A percentile compares a stretch with the other conserved stretches of the same genome.
These are phyloP conservation scores for Colletotrichum viniferum DNA, from an alignment of 2,329 filamentous ascomycete species.

Conservation along the genomic window DNA sequence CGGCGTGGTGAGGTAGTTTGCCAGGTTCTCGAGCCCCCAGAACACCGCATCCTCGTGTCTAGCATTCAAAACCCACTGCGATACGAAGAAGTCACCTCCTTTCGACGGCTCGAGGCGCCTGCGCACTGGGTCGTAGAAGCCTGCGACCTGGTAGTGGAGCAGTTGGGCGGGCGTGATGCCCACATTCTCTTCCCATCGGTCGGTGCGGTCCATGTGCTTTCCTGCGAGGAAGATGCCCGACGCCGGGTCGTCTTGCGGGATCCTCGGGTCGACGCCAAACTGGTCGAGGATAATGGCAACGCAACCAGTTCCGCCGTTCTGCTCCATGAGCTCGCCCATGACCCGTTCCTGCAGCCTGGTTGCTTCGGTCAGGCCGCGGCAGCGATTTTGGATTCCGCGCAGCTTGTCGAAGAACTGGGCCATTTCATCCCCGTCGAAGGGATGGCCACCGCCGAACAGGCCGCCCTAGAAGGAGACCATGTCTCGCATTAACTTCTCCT, in stretches of 20 bases:
- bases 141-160: neutral
- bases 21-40: slow-evolving; percentile 29
- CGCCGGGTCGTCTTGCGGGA: neutral
- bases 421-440: slow-evolving; percentile 38
- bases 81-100: neutral
- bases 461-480: neutral
- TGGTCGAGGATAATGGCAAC: slow-evolving; percentile 34
- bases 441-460: slow-evolving; percentile 1
- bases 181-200: neutral
- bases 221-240: slow-evolving; percentile 30
- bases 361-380: slow-evolving; percentile 27
- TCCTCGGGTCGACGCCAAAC: slow-evolving; percentile 20
- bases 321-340: slow-evolving; percentile 33
- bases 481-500: too few relatives aligned
- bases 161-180: neutral
- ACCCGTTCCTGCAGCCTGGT: slow-evolving; percentile 25
- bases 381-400: slow-evolving; percentile 44
- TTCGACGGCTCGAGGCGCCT: neutral
- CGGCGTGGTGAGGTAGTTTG: slow-evolving; percentile 35
- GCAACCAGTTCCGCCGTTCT: slow-evolving; percentile 35
- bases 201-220: neutral
- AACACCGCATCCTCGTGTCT: slow-evolving; percentile 26
- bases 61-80: slow-evolving; percentile 21
- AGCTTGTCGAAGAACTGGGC: slow-evolving; percentile 47
- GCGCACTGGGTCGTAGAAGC: neutral